Percentiles rank a stretch among this genome's conserved stretches.
Conservation (phyloP, 2,329 filamentous ascomycete species). For the Diplodia sapinea region DNA sequence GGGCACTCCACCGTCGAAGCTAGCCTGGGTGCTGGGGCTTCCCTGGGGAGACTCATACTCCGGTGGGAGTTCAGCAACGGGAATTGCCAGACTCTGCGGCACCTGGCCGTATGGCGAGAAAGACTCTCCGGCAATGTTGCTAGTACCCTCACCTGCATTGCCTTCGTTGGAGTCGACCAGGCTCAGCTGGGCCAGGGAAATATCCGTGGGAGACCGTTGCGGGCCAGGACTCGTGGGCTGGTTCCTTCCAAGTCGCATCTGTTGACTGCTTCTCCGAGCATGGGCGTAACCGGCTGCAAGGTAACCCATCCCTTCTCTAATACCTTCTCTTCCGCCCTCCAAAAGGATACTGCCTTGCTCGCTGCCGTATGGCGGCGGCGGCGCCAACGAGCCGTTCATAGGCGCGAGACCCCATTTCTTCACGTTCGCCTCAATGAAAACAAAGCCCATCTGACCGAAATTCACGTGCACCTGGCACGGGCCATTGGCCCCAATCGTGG, state of each 20-base stretch:
- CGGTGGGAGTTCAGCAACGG: slow-evolving; percentile 51
- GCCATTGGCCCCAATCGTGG: slow-evolving; percentile 93
- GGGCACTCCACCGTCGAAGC: slow-evolving; percentile 58
- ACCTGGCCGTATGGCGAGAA: slow-evolving; percentile 27
- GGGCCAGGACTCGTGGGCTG: slow-evolving; percentile 86
- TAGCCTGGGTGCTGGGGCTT: slow-evolving; percentile 34
- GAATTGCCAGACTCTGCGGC: slow-evolving; percentile 23
- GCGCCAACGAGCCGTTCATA: slow-evolving; percentile 92
- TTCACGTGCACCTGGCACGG: slow-evolving; percentile 94
- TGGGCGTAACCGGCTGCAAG: slow-evolving; percentile 59
- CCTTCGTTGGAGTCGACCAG: slow-evolving; percentile 67
- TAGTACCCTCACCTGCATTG: slow-evolving; percentile 75
- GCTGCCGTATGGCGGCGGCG: slow-evolving; percentile 93
- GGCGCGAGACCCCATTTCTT: slow-evolving; percentile 99
- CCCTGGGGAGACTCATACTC: slow-evolving; percentile 59
- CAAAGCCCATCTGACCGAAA: slow-evolving; percentile 96
- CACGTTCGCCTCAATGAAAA: slow-evolving; percentile 98
- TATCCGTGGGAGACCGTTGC: slow-evolving; percentile 89
- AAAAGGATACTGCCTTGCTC: slow-evolving; percentile 96
- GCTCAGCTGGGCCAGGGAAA: slow-evolving; percentile 86
- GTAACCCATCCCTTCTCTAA: slow-evolving; percentile 60
- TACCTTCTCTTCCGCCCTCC: slow-evolving; percentile 71
- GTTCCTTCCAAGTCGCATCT: slow-evolving; percentile 70
- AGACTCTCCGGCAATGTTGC: slow-evolving; percentile 40
- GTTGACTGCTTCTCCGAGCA: slow-evolving; percentile 76